These are phyloP conservation scores for Cladobotryum mycophilum DNA, from an alignment of 2,329 filamentous ascomycete species.

Conservation along the genomic window DNA sequence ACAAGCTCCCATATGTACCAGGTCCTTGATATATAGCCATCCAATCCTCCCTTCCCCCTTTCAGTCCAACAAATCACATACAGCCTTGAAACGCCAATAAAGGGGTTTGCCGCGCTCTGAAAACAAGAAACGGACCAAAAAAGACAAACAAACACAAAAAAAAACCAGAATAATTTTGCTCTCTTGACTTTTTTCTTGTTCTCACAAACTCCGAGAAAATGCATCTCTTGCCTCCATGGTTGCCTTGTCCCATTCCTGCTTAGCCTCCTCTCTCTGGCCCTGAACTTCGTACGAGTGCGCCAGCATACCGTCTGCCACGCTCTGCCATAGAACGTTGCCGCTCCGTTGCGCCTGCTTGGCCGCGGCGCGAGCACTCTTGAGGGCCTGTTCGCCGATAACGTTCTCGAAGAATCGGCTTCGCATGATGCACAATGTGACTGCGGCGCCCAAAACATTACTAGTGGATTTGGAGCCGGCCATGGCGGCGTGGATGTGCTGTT, in stretches of 20 bases:
- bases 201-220: conserved; percentile 30
- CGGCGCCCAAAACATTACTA: conserved; percentile 72
- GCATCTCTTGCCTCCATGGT: conserved; percentile 37
- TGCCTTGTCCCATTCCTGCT: conserved; percentile 34
- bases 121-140: background rate
- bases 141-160: conserved; percentile 10
- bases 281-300: conserved; percentile 68
- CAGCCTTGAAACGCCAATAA: no score
- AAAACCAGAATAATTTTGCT: conserved; percentile 2
- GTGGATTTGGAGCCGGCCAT: conserved; percentile 63
- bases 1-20: conserved; percentile 17
- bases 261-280: conserved; percentile 48
- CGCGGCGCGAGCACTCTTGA: conserved; percentile 68
- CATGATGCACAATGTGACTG: conserved; percentile 81
- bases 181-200: background rate
- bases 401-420: conserved; percentile 74
- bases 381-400: conserved; percentile 72
- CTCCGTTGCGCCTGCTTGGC: conserved; percentile 62
- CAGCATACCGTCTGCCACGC: conserved; percentile 73
- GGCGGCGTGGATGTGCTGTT: conserved; percentile 68
- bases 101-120: no score
- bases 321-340: conserved; percentile 70
- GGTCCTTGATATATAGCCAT: conserved; percentile 12
- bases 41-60: background rate
- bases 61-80: no score